Percentiles rank a stretch among this genome's conserved stretches.
Conservation (phyloP, 768 basidiomycete species). For the Podaxis sp. region DNA sequence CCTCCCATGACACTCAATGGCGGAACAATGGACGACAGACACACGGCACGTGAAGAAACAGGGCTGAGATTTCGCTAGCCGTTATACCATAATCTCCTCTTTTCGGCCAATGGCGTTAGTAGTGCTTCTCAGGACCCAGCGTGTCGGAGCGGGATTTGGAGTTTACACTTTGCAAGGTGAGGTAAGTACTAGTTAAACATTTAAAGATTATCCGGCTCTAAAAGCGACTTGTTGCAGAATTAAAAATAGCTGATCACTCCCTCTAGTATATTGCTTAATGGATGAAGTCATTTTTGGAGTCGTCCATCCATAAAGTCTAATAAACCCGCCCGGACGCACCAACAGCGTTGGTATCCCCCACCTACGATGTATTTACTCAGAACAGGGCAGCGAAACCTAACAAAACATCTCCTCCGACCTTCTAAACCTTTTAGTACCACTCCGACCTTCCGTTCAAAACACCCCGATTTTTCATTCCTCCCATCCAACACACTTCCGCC, state of each 20-base stretch:
- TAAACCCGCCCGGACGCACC: not conserved
- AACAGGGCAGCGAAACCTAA: not conserved
- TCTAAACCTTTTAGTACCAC: not conserved
- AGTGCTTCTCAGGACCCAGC: too few species aligned
- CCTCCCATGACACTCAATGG: too few species aligned
- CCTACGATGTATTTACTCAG: not conserved
- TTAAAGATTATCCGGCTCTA: too few species aligned
- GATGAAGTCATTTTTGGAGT: conserved; percentile 12
- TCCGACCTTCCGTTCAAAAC: not conserved
- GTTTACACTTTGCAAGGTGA: too few species aligned
- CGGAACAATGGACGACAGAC: too few species aligned
- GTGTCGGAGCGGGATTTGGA: too few species aligned
- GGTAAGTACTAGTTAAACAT: too few species aligned
- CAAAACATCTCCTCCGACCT: not conserved
- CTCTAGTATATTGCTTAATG: not conserved
- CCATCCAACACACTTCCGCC: conserved; percentile 28
- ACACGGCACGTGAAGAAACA: too few species aligned
- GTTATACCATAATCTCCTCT: too few species aligned
- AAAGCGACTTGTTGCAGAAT: not conserved
- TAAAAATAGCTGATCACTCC: not conserved
- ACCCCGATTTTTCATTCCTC: conserved; percentile 24
- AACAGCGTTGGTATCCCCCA: not conserved
- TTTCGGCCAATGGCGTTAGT: too few species aligned
- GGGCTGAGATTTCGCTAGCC: too few species aligned
- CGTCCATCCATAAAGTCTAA: not conserved